Evolutionary conservation across 208 protist genomes (phyloP).

Genomic region (Acanthamoeba divionensis): DNA sequence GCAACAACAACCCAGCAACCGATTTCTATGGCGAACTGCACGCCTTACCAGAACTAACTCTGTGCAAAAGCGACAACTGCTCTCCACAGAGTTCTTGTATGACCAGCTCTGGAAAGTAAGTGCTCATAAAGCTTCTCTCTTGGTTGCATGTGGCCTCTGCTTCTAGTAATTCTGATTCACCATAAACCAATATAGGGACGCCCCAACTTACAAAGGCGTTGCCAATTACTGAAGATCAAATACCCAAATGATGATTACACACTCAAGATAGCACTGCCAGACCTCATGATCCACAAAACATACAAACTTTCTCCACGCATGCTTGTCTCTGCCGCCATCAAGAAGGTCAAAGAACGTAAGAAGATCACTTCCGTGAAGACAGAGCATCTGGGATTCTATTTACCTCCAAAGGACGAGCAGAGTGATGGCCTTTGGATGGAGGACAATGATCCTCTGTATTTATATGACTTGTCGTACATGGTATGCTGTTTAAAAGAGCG

Average conservation of each 20-base stretch:
- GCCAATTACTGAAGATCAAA: neutral
- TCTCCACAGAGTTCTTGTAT: neutral
- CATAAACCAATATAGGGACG: neutral
- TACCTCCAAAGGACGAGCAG: neutral
- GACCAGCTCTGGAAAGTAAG: neutral
- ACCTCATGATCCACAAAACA: neutral
- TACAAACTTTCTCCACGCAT: neutral
- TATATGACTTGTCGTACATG: neutral
- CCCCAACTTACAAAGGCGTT: neutral
- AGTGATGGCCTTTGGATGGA: constrained; percentile 3
- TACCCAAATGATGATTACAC: neutral
- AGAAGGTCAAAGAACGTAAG: constrained; percentile 29
- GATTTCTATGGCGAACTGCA: too few relatives aligned
- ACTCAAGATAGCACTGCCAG: neutral
- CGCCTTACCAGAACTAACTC: too few relatives aligned
- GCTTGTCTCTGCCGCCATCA: neutral
- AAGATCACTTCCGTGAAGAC: neutral
- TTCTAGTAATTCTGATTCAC: neutral
- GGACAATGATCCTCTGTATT: neutral
- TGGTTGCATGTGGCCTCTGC: neutral
- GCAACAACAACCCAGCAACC: too few relatives aligned
- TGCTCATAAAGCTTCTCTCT: neutral
- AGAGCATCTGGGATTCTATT: neutral
- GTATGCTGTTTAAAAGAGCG: too few relatives aligned
- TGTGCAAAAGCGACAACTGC: too few relatives aligned